Base-by-base conservation (phyloP, 805 yeast species). In the Lipomyces orientalis region DNA sequence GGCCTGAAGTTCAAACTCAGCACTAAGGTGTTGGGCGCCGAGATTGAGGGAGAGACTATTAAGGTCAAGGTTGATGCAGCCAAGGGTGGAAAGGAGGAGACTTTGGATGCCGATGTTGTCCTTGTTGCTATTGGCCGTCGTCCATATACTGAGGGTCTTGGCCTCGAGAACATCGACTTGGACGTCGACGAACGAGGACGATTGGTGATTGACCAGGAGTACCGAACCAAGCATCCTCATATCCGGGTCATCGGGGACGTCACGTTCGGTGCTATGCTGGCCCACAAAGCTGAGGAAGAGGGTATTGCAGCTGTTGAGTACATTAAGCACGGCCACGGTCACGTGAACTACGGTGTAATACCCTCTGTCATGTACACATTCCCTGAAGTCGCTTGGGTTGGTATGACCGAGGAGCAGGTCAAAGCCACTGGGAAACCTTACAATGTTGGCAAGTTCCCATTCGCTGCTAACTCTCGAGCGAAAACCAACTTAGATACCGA, bases 351-450 rank as follows among this genome's bases (percentile, higher is more conserved):
- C 83, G 97, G 89, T 75, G 96, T 91, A 84, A 95, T 95, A 75
- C 99, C 99, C 73, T 88, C 97, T 46, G 99, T 95, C 74, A 95
- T 95, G 99, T 95, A 95, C 86, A 89, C 98, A 60, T 97, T 93
- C 83, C 99, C 99, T 72, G 99, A 95, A 85, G 97, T 95, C 75
- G 98, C 98, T 62, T 95, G 99, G 99, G 97, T 91, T 75, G 99
- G 99, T 75, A 91, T 91, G 82, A 90, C 88, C 77, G 99, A 95
- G 84, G 89, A 93, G 84, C 93, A 93, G 82, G 86, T 93, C 79
- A 93, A 94, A 85, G 93, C 86, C 75, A 92, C 92, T 75, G 97
- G 97, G 75, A 87, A 93, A 80, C 85, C 89, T 75, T 95, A 90
- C 87, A 93, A 90, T 81, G 86, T 90, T 69, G 99, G 99, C 79